Evolutionary conservation across 2,329 filamentous ascomycete genomes (phyloP).

Genomic region (Eutypa lata): DNA sequence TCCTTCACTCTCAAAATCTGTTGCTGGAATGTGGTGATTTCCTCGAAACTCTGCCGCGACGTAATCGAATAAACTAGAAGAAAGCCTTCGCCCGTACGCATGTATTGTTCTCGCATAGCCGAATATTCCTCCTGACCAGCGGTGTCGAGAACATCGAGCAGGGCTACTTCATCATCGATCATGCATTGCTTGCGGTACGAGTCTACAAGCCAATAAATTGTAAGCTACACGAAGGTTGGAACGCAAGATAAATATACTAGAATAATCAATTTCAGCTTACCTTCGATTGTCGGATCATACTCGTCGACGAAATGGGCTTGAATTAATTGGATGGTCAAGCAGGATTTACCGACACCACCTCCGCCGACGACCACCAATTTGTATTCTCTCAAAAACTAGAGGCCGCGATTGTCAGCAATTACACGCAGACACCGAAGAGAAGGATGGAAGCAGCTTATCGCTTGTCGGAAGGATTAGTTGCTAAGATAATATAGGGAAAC

Average conservation of each 20-base stretch:
- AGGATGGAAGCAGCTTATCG: neutral
- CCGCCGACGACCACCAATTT: conserved; percentile 97
- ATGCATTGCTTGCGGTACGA: conserved; percentile 99
- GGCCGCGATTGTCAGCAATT: conserved; percentile 15
- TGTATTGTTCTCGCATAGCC: conserved; percentile 99
- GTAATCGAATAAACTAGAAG: conserved; percentile 98
- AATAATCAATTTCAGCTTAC: conserved; percentile 44
- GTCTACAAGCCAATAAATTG: conserved; percentile 52
- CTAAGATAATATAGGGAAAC: conserved; percentile 7
- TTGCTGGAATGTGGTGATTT: conserved; percentile 98
- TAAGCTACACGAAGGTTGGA: conserved; percentile 15
- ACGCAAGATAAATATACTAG: conserved; percentile 1
- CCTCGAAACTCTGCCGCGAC: conserved; percentile 94
- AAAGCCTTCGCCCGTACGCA: conserved; percentile 98
- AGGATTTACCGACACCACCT: conserved; percentile 98
- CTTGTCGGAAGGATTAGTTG: no score
- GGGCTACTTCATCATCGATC: conserved; percentile 95
- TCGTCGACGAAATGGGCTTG: conserved; percentile 98
- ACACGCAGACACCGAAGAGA: neutral
- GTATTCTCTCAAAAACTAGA: conserved; percentile 82
- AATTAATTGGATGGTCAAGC: conserved; percentile 94
- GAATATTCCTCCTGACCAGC: conserved; percentile 99
- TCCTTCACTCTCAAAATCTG: conserved; percentile 98
- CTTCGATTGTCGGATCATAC: conserved; percentile 99
- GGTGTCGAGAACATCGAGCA: conserved; percentile 97